Conservation (phyloP, 345 rosid species). For the Melastoma malabathricum region DNA sequence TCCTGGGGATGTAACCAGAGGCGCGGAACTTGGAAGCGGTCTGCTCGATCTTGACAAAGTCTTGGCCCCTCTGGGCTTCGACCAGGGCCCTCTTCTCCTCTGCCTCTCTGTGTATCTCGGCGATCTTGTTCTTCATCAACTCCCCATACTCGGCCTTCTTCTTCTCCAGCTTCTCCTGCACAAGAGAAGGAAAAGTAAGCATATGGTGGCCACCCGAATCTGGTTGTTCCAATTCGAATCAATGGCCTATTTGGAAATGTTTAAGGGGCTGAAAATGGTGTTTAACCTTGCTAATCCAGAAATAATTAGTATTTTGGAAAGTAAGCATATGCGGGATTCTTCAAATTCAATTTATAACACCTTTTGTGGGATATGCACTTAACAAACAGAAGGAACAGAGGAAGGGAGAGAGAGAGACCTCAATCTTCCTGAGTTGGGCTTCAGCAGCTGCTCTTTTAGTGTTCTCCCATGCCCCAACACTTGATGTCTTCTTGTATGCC, state of each 20-base stretch:
- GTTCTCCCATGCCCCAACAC: constrained; percentile 50
- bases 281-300: too few species aligned
- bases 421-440: constrained; percentile 31
- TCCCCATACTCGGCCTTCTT: constrained; percentile 46
- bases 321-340: too few species aligned
- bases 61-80: constrained; percentile 36
- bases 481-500: constrained; percentile 40
- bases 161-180: constrained; percentile 40
- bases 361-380: not conserved
- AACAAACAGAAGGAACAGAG: too few species aligned
- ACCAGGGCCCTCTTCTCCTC: constrained; percentile 51
- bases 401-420: constrained; percentile 31
- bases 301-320: too few species aligned
- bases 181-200: too few species aligned
- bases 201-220: too few species aligned
- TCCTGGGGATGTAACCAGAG: constrained; percentile 30
- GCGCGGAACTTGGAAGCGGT: constrained; percentile 33
- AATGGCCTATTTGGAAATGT: too few species aligned
- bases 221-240: too few species aligned
- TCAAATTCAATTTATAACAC: too few species aligned
- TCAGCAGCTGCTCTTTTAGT: constrained; percentile 44
- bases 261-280: too few species aligned
- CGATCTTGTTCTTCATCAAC: constrained; percentile 40
- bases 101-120: constrained; percentile 42
- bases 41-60: constrained; percentile 31